Evolutionary conservation across 176 grass and related monocot genomes (phyloP).

Genomic region (Oropetium thomaeum): DNA sequence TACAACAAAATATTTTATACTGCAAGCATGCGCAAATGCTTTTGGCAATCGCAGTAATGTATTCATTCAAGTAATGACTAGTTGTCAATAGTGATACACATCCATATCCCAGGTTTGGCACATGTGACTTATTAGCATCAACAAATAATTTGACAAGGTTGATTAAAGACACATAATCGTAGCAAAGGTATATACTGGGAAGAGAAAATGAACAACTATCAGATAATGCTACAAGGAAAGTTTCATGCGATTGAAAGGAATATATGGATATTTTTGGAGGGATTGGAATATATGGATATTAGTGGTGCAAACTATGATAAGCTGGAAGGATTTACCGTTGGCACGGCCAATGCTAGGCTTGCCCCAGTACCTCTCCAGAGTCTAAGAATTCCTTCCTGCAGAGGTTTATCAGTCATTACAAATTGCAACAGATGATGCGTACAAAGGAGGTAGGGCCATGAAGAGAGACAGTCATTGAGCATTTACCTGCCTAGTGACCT

Average conservation of each 20-base stretch:
- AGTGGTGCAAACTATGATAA: background rate
- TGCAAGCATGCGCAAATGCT: background rate
- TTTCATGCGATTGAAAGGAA: background rate
- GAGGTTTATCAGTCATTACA: slow-evolving; percentile 11
- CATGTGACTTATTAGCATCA: background rate
- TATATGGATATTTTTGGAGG: too few species aligned
- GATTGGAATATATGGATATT: background rate
- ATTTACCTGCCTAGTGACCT: slow-evolving; percentile 75
- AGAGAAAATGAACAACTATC: background rate
- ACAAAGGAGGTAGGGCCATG: background rate
- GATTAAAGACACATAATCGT: background rate
- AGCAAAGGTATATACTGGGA: background rate
- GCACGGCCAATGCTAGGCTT: slow-evolving; percentile 74
- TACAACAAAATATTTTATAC: background rate
- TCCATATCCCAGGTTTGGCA: background rate
- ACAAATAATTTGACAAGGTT: background rate
- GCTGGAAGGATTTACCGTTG: slow-evolving; percentile 62
- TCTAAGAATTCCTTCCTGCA: slow-evolving; percentile 80
- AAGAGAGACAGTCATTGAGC: slow-evolving; percentile 8
- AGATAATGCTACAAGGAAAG: slow-evolving; percentile 9
- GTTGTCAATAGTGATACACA: background rate
- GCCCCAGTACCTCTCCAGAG: slow-evolving; percentile 95
- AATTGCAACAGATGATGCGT: background rate
- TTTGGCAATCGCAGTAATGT: background rate
- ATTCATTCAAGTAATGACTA: background rate